These are phyloP conservation scores for Chaetomiaceae sp. DNA, from an alignment of 2,329 filamentous ascomycete genomes.

Conservation along the genomic window DNA sequence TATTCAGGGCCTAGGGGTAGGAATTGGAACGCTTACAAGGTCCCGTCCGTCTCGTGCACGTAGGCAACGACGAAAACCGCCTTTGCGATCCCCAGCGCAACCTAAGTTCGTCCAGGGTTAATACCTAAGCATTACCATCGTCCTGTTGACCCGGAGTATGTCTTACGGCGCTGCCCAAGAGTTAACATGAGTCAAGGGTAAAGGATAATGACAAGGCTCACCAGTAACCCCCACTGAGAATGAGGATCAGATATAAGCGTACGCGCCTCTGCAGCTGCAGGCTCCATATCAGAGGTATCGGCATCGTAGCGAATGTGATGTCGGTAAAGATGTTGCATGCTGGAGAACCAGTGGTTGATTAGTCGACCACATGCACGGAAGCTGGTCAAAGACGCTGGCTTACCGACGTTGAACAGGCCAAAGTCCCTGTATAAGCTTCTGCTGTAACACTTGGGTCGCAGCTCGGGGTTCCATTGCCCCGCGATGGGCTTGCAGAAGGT, in stretches of 20 bases:
- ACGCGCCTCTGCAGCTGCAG: conserved; percentile 27
- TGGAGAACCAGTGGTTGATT: background rate
- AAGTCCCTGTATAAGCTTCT: conserved; percentile 20
- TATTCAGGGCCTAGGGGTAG: too few relatives aligned
- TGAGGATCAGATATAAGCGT: conserved; percentile 28
- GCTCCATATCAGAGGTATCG: conserved; percentile 31
- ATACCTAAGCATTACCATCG: too few relatives aligned
- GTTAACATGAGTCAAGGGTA: too few relatives aligned
- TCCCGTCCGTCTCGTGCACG: conserved; percentile 27
- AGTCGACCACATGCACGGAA: too few relatives aligned
- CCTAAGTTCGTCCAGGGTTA: too few relatives aligned
- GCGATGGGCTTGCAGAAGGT: conserved; percentile 21
- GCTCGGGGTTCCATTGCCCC: conserved; percentile 17
- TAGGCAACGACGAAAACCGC: conserved; percentile 29
- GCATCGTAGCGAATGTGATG: conserved; percentile 28
- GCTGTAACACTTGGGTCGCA: conserved; percentile 18
- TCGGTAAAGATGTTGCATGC: conserved; percentile 32
- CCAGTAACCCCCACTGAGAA: conserved; percentile 32
- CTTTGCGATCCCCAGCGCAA: conserved; percentile 29
- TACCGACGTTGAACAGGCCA: conserved; percentile 21
- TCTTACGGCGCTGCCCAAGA: conserved; percentile 28
- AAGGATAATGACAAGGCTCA: conserved; percentile 12
- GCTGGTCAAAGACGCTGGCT: conserved; percentile 12
- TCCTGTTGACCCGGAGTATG: too few relatives aligned
- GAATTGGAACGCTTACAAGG: conserved; percentile 22